Evolutionary conservation across 2,329 filamentous ascomycete species (phyloP), one percentile per base, ranked within the genome.

Genomic region (Apiospora pterosperma): DNA sequence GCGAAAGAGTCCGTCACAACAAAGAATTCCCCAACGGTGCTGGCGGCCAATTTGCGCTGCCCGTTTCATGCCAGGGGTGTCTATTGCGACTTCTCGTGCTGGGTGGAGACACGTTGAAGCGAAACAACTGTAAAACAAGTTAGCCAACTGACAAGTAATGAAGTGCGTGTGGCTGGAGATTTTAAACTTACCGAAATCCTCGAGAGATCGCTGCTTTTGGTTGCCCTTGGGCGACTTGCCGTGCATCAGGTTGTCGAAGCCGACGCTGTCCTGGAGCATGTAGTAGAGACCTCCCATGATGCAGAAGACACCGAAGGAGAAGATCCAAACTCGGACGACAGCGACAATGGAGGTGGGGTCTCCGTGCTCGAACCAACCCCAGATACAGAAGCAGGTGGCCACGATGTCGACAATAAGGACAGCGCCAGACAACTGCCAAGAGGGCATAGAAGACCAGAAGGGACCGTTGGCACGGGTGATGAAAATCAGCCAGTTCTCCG

Each of bases 401-500:
- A 96, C 80, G 71, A 96, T 85, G 75, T 97, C 92, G 74, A 97
- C 93, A 61, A 92, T 70, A 59, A 96, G 76, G 69, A 97, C 93
- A 69, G 93, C 93, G 67, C 89, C 89, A 63, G 84, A 78, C 55
- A 97, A 84, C 79, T 96, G 92, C 91, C 92, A 94, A 67, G 92
- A 96, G 66, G 93, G 93, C 65, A 93, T 87, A 28, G 91, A 94
- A 3, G 91, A 93, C 92, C 92, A 96, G 86, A 96, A 95, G 63
- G 92, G 92, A 74, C 93, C 92, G 80, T 94, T 94, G 80, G 92
- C 91, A 85, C 93, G 92, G 69, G 93, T 97, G 81, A 97, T 95
- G 84, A 97, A 96, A 80, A 97, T 97, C 62, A 97, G 86, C 93
- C 93, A 97, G 83, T 96, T 97, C 85, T 97, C 92, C 66, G 93